These are phyloP conservation scores for Macrocystidia cucumis DNA, from an alignment of 1,284 basidiomycete genomes.

Conservation along the genomic window DNA sequence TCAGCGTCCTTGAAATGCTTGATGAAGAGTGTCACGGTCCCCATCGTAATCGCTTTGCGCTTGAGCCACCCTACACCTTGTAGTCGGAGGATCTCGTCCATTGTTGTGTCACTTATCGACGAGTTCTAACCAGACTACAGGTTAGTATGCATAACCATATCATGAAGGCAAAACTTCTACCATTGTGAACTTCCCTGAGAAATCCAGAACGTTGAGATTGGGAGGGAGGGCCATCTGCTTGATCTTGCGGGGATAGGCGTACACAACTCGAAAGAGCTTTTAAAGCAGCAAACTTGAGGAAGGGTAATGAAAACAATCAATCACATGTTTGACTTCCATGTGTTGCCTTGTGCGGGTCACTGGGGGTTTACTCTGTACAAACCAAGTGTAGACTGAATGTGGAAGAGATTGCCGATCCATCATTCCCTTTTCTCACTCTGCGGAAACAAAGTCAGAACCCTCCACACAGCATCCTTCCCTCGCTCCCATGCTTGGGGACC, in stretches of 20 bases:
- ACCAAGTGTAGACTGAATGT: too few relatives aligned
- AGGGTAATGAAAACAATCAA: too few relatives aligned
- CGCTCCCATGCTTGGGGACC: slow-evolving; percentile 81
- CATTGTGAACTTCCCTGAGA: slow-evolving; percentile 43
- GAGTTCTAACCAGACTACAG: slow-evolving; percentile 36
- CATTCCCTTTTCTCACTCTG: slow-evolving; percentile 10
- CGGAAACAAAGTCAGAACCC: slow-evolving; percentile 59
- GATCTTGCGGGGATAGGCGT: not conserved
- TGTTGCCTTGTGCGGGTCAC: too few relatives aligned
- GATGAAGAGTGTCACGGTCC: slow-evolving; percentile 45
- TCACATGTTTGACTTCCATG: slow-evolving; percentile 5
- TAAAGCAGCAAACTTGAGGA: not conserved
- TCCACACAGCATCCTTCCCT: slow-evolving; percentile 76
- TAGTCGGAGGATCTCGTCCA: slow-evolving; percentile 48
- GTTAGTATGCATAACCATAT: slow-evolving; percentile 12
- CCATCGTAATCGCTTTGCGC: slow-evolving; percentile 43
- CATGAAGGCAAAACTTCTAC: slow-evolving; percentile 22
- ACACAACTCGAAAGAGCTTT: not conserved
- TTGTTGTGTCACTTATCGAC: slow-evolving; percentile 40
- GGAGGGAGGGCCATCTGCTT: slow-evolving; percentile 29
- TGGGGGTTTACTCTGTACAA: too few relatives aligned
- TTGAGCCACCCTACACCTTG: slow-evolving; percentile 60
- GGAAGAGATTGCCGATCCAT: not conserved
- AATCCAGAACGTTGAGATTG: slow-evolving; percentile 39
- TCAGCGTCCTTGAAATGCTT: slow-evolving; percentile 53